Conservation (phyloP, 257 asterid genomes). For the Forsythia viridissima region DNA sequence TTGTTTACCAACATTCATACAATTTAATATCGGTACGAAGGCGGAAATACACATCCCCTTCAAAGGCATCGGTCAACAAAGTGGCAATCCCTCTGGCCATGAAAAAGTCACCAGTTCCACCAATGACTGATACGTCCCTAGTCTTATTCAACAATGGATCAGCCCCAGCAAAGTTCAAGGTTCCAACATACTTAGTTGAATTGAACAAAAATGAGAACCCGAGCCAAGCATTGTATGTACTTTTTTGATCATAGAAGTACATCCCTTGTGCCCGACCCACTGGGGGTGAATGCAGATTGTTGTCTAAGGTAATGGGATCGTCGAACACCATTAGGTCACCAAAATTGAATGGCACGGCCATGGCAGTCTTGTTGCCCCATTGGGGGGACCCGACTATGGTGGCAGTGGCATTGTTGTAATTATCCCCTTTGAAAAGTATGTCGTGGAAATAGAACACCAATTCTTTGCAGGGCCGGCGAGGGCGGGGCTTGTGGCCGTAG, state of each 20-base stretch:
- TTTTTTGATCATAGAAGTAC: slow-evolving; percentile 57
- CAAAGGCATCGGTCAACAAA: slow-evolving; percentile 62
- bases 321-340: slow-evolving; percentile 72
- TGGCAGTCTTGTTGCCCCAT: slow-evolving; percentile 61
- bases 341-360: slow-evolving; percentile 44
- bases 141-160: slow-evolving; percentile 78
- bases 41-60: slow-evolving; percentile 72
- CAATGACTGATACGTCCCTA: slow-evolving; percentile 77
- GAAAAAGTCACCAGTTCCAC: slow-evolving; percentile 91
- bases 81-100: slow-evolving; percentile 86
- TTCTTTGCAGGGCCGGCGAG: slow-evolving; percentile 50
- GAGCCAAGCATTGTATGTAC: slow-evolving; percentile 58
- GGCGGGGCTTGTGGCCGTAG: background rate
- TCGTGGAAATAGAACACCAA: slow-evolving; percentile 71
- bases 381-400: slow-evolving; percentile 66
- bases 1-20: slow-evolving; percentile 68
- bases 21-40: slow-evolving; percentile 58
- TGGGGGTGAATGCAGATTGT: slow-evolving; percentile 58
- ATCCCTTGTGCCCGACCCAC: slow-evolving; percentile 85
- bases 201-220: slow-evolving; percentile 73
- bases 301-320: slow-evolving; percentile 76
- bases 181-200: slow-evolving; percentile 55
- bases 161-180: slow-evolving; percentile 68
- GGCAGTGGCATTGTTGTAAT: slow-evolving; percentile 64
- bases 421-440: slow-evolving; percentile 67